Evolutionary conservation across 176 grass and related monocot species (phyloP).

Genomic region (Poa pratensis): DNA sequence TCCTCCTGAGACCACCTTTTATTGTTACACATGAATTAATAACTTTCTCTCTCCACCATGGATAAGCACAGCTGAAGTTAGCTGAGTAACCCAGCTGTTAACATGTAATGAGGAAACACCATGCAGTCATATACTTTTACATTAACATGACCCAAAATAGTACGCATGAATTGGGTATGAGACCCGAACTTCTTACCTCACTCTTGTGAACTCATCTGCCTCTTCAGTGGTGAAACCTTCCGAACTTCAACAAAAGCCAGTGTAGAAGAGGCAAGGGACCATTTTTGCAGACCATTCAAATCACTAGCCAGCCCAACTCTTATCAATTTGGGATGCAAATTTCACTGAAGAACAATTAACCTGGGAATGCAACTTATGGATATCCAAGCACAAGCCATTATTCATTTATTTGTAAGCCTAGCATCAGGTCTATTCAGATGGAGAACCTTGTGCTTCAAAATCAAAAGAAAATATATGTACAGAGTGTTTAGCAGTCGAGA

Average conservation of each 20-base stretch:
- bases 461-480: neutral
- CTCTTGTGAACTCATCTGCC: constrained; percentile 59
- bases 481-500: neutral
- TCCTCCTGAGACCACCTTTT: constrained; percentile 63
- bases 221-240: constrained; percentile 67
- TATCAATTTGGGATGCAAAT: neutral
- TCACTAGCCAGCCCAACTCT: constrained; percentile 49
- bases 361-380: neutral
- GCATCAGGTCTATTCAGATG: neutral
- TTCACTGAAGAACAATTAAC: neutral
- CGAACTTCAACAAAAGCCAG: constrained; percentile 62
- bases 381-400: neutral
- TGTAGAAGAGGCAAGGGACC: constrained; percentile 66
- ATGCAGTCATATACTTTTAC: neutral
- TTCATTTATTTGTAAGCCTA: constrained; percentile 4
- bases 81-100: constrained; percentile 9
- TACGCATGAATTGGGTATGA: neutral
- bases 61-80: constrained; percentile 60
- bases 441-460: neutral
- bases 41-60: constrained; percentile 73
- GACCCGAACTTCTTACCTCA: constrained; percentile 23
- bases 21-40: constrained; percentile 57
- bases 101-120: neutral
- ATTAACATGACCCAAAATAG: neutral
- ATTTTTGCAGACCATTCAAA: constrained; percentile 50